Evolutionary conservation across 2,329 filamentous ascomycete species (phyloP).

Genomic region (Gliomastix tumulicola): DNA sequence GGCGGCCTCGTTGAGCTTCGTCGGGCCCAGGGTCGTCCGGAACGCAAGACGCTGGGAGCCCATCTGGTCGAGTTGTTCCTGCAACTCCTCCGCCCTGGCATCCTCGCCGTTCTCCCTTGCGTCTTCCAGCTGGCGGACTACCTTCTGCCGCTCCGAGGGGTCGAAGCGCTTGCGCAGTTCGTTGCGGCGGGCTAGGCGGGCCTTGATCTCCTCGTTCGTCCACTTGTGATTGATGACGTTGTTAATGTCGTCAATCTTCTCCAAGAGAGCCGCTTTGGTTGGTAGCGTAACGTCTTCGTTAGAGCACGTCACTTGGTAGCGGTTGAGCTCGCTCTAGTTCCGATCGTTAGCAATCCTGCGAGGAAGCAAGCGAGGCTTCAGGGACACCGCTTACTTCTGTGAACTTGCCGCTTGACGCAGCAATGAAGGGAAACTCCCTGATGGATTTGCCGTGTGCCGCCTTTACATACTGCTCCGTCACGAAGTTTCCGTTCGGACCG

Average conservation of each 20-base stretch:
- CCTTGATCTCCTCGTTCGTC: constrained; percentile 75
- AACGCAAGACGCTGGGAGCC: constrained; percentile 68
- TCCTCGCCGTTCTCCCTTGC: constrained; percentile 60
- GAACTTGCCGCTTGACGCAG: constrained; percentile 78
- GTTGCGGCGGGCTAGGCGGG: constrained; percentile 67
- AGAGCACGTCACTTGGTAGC: constrained; percentile 69
- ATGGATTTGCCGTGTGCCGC: constrained; percentile 78
- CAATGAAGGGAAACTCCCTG: constrained; percentile 83
- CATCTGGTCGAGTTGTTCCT: constrained; percentile 55
- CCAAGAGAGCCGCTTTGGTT: constrained; percentile 59
- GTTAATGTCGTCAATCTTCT: constrained; percentile 78
- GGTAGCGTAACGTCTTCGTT: constrained; percentile 68
- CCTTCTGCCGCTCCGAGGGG: constrained; percentile 59
- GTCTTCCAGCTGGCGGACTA: constrained; percentile 58
- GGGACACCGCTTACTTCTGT: constrained; percentile 56
- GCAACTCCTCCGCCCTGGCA: constrained; percentile 43
- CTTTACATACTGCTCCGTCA: constrained; percentile 79
- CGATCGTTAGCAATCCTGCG: no score
- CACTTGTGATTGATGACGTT: constrained; percentile 70
- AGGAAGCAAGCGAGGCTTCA: constrained; percentile 16
- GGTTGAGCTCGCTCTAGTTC: constrained; percentile 65
- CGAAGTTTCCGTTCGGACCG: constrained; percentile 68
- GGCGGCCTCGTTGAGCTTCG: constrained; percentile 44
- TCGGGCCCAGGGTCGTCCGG: constrained; percentile 51
- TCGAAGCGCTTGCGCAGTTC: constrained; percentile 60